Conservation (phyloP, 495 filamentous ascomycete genomes). For the Patellaria atrata region DNA sequence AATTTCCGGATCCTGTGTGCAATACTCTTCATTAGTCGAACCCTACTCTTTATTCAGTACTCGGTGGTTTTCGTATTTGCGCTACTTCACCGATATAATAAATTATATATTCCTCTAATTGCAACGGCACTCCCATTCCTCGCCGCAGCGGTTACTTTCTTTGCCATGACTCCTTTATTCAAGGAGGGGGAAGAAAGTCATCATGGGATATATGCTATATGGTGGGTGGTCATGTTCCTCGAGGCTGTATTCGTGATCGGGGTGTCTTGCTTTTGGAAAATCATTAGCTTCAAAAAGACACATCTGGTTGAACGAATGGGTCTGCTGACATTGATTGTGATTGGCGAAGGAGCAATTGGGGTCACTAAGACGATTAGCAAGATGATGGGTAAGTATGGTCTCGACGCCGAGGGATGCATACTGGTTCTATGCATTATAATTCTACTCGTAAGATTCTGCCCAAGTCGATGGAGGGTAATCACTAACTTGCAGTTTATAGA, state of each 20-base stretch:
- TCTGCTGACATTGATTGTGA: slow-evolving; percentile 19
- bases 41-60: slow-evolving; percentile 12
- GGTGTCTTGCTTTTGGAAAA: slow-evolving; percentile 16
- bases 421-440: slow-evolving; percentile 18
- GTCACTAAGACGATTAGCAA: slow-evolving; percentile 17
- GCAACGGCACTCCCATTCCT: slow-evolving; percentile 10
- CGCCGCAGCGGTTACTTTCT: slow-evolving; percentile 8
- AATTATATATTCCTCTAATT: slow-evolving; percentile 13
- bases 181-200: background rate
- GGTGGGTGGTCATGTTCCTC: slow-evolving; percentile 17
- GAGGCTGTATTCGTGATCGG: slow-evolving; percentile 10
- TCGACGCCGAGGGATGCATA: slow-evolving; percentile 12
- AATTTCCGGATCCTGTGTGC: slow-evolving; percentile 20
- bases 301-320: slow-evolving; percentile 21
- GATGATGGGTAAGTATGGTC: slow-evolving; percentile 16
- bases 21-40: slow-evolving; percentile 16
- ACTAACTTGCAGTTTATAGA: slow-evolving; percentile 5
- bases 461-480: background rate
- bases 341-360: slow-evolving; percentile 20
- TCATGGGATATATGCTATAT: slow-evolving; percentile 13
- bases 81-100: slow-evolving; percentile 4
- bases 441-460: slow-evolving; percentile 11
- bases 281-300: slow-evolving; percentile 21
- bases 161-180: slow-evolving; percentile 16
- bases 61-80: slow-evolving; percentile 12